Conservation (phyloP, 75 land plant species). For the Pinus albicaulis region DNA sequence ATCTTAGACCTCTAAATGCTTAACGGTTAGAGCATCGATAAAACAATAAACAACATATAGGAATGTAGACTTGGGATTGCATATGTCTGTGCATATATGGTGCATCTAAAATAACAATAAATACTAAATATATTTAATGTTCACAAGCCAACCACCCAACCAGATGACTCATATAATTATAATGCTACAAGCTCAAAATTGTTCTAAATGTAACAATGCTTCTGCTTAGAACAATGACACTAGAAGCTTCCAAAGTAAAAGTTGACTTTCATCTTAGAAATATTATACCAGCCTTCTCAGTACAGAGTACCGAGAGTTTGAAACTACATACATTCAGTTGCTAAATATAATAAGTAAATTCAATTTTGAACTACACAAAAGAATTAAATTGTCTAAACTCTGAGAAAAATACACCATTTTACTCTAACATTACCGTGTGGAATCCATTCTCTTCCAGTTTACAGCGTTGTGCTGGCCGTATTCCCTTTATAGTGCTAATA, state of each 20-base stretch:
- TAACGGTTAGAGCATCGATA: no score
- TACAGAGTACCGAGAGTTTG: neutral
- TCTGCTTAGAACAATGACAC: neutral
- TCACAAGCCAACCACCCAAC: no score
- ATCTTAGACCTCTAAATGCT: no score
- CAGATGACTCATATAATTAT: no score
- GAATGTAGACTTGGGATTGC: no score
- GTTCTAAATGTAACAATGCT: no score
- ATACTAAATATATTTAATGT: no score
- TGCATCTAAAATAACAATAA: no score
- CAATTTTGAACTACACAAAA: neutral
- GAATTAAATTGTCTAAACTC: neutral
- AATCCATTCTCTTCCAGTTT: slow-evolving; percentile 71
- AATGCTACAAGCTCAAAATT: no score
- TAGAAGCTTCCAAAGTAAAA: neutral
- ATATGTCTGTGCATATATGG: no score
- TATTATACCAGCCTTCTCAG: neutral
- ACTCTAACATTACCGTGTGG: slow-evolving; percentile 47
- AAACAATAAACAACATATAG: no score
- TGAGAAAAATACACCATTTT: neutral
- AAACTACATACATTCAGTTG: neutral
- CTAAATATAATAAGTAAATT: neutral
- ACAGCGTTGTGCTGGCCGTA: slow-evolving; percentile 29
- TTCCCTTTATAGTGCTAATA: slow-evolving; percentile 39
- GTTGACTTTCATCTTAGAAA: neutral